Percentiles rank a stretch among this genome's conserved stretches.
Evolutionary conservation across 352 stramenopile genomes (phyloP).

Genomic region (Stephanocyclus meneghinianus): DNA sequence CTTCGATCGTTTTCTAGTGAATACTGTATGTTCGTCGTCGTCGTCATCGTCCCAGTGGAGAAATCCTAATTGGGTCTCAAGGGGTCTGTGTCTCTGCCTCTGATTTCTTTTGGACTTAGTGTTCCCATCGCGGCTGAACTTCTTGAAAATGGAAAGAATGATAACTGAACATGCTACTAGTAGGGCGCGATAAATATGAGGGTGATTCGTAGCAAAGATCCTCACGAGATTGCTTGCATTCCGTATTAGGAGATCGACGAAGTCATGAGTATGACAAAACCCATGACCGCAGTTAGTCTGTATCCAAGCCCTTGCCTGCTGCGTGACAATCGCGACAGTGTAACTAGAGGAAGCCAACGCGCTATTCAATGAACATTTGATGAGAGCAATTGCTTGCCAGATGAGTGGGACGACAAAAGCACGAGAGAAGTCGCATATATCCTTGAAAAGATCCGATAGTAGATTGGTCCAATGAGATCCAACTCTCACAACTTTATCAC

Average conservation of each 20-base stretch:
- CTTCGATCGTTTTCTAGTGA: not conserved
- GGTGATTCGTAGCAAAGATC: not conserved
- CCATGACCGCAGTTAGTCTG: not conserved
- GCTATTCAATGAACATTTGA: not conserved
- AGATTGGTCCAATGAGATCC: not conserved
- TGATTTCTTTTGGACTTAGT: not conserved
- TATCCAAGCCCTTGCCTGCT: not conserved
- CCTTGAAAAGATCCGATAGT: not conserved
- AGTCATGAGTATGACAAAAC: not conserved
- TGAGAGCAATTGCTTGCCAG: not conserved
- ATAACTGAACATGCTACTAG: not conserved
- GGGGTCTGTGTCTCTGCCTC: not conserved
- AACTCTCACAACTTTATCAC: not conserved
- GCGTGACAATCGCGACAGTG: not conserved
- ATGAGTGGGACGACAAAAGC: not conserved
- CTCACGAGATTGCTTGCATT: not conserved
- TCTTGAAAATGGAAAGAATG: not conserved
- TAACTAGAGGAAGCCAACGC: not conserved
- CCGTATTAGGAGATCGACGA: not conserved
- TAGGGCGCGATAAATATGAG: not conserved
- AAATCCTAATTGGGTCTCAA: conserved; percentile 1
- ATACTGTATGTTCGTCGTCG: not conserved
- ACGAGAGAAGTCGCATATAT: not conserved
- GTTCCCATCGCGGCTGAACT: not conserved
- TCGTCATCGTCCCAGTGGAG: conserved; percentile 9